Base-by-base conservation (phyloP, 164 flowering plant species). In the Piper longum region DNA sequence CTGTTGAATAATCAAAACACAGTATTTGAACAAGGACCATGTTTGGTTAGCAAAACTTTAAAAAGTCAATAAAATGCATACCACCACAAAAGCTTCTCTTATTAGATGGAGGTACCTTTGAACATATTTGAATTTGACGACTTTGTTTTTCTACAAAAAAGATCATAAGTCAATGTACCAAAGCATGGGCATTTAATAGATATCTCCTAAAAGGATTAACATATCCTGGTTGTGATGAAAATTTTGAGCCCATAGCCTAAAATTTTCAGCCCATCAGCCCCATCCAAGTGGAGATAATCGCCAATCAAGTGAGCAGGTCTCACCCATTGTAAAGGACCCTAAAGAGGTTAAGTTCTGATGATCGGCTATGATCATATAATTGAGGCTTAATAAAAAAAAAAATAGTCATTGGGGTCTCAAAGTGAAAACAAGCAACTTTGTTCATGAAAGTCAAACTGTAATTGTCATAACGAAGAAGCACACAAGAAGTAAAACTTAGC, bases 31-130 rank as follows among this genome's bases (percentile, higher is more conserved):
- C 14, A 4, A 17, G n/a, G 5, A 36, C 45, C 40, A 16, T 3
- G 17, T 3, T 41, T 11, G 13, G 40, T 13, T 11, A 39, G 17
- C 45, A 36, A 59, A 36, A 8, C 17, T 59, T 7, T 42, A 4
- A 69, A 41, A 62, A n/a, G 51, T 7, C 19, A 61, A 62, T 12
- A 13, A 7, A 56, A 58, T n/a, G 17, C 1, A 11, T 74, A 90
- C 97, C 90, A 75, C 88, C 89, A 57, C 0, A 77, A 57, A 75
- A 91, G 72, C 74, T 67, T 69, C 95, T 79, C 76, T 87, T 90
- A 44, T 58, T 82, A 75, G 78, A 71, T 55, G 91, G 76, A 64
- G 96, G 89, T 18, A 82, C 77, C 76, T 89, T 89, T 16, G 85
- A 56, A 78, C 91, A 86, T 59, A 84, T 41, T 74, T 75, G 83